phyloP scores from a whole-genome alignment of 2,329 filamentous ascomycete species.

The Proliferodiscus dingleyae region DNA sequence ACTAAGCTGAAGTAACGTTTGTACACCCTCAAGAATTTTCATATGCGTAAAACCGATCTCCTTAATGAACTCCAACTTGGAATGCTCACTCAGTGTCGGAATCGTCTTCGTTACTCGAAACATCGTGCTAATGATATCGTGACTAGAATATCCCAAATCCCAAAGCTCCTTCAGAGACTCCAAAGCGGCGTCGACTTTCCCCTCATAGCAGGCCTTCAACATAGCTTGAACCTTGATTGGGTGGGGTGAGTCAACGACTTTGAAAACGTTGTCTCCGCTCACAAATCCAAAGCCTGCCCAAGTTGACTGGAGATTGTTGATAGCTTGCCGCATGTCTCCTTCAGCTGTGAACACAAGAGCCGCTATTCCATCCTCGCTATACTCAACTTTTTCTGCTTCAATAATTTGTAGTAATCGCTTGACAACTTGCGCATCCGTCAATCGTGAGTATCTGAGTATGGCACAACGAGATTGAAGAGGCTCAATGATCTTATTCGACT shows the following conservation, averaged over 20 bases:
- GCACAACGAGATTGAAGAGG: constrained; percentile 96
- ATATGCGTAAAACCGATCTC: constrained; percentile 99
- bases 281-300: constrained; percentile 92
- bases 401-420: constrained; percentile 89
- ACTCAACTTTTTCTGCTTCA: constrained; percentile 83
- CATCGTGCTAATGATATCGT: constrained; percentile 99
- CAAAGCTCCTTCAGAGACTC: constrained; percentile 86
- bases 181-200: constrained; percentile 81
- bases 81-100: constrained; percentile 83
- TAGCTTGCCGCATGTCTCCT: constrained; percentile 97
- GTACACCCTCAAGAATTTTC: constrained; percentile 96
- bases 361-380: constrained; percentile 88
- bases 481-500: constrained; percentile 99
- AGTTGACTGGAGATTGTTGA: constrained; percentile 96
- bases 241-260: constrained; percentile 93
- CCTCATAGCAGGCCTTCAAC: constrained; percentile 95
- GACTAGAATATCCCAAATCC: constrained; percentile 93
- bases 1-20: constrained; percentile 88
- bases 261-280: constrained; percentile 97
- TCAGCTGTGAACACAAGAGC: constrained; percentile 97
- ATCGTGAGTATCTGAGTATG: constrained; percentile 85
- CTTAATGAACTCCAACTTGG: constrained; percentile 95
- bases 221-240: constrained; percentile 98
- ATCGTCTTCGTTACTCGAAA: constrained; percentile 98
- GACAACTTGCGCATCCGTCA: constrained; percentile 90